Percentiles rank a stretch among this genome's conserved stretches.
These are phyloP conservation scores for Solanum boliviense DNA, from an alignment of 257 asterid genomes.

Conservation along the genomic window DNA sequence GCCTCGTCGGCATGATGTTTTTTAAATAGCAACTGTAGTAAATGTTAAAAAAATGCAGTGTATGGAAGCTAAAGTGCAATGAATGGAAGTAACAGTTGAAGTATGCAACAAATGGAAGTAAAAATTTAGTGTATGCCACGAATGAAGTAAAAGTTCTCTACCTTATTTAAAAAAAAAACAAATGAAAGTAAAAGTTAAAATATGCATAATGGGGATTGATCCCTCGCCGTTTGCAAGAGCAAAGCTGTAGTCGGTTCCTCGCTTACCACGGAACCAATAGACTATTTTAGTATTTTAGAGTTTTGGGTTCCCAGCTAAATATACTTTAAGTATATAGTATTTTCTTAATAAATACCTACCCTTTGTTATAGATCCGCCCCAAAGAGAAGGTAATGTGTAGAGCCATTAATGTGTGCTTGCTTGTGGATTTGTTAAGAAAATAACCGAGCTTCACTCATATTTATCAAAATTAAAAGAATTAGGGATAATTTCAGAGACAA, in stretches of 20 bases:
- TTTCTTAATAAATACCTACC: background rate
- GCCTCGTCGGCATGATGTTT: background rate
- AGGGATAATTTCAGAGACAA: background rate
- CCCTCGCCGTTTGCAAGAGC: background rate
- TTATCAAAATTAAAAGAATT: background rate
- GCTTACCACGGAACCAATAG: background rate
- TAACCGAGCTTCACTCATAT: background rate
- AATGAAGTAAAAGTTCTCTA: background rate
- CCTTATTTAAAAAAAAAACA: background rate
- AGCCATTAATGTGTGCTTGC: background rate
- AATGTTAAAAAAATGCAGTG: background rate
- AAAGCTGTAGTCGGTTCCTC: background rate
- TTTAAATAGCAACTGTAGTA: background rate
- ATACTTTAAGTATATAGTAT: background rate
- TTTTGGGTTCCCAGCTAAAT: background rate
- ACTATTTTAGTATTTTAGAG: background rate
- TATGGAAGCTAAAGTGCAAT: background rate
- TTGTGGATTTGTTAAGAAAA: background rate
- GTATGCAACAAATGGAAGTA: background rate
- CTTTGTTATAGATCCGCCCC: background rate
- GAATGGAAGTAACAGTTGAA: background rate
- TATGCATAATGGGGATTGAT: background rate
- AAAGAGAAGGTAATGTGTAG: background rate
- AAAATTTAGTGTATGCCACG: background rate
- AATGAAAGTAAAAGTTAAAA: background rate